Evolutionary conservation across 176 grass and related monocot species (phyloP).

Genomic region (Musa itinerans): DNA sequence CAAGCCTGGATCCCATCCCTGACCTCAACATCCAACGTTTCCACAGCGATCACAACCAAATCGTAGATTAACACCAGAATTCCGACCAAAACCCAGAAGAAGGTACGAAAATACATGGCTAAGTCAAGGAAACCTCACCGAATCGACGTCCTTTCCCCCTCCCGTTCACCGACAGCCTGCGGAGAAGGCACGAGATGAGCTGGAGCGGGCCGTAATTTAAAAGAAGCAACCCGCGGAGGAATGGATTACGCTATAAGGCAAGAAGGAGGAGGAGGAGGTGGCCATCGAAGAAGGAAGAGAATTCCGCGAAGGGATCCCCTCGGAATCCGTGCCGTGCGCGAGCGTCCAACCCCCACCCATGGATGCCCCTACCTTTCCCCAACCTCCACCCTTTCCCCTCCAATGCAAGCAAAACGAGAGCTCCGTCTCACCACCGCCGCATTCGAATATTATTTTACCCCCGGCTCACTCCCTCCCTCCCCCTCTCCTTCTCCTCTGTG

Average conservation of each 20-base stretch:
- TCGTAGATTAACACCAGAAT: slow-evolving; percentile 15
- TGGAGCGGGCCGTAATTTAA: slow-evolving; percentile 18
- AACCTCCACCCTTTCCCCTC: slow-evolving; percentile 8
- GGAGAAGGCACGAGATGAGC: background rate
- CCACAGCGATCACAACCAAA: background rate
- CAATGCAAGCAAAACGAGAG: slow-evolving; percentile 16
- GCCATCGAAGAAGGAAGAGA: slow-evolving; percentile 7
- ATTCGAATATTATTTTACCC: background rate
- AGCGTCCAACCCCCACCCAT: background rate
- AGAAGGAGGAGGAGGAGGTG: background rate
- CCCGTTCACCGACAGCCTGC: background rate
- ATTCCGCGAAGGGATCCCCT: slow-evolving; percentile 17
- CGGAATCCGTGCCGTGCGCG: slow-evolving; percentile 22
- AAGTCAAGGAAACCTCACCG: background rate
- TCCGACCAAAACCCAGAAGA: slow-evolving; percentile 12
- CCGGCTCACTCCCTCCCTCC: background rate
- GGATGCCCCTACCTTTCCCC: slow-evolving; percentile 9
- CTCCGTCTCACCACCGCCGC: slow-evolving; percentile 13
- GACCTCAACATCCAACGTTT: background rate
- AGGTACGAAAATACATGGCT: slow-evolving; percentile 1
- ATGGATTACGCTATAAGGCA: slow-evolving; percentile 29
- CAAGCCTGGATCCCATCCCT: background rate
- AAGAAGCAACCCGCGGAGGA: slow-evolving; percentile 18
- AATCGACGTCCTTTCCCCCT: background rate
- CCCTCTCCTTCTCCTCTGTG: background rate